Evolutionary conservation across 345 rosid species (phyloP).

Genomic region (Camelina sativa): DNA sequence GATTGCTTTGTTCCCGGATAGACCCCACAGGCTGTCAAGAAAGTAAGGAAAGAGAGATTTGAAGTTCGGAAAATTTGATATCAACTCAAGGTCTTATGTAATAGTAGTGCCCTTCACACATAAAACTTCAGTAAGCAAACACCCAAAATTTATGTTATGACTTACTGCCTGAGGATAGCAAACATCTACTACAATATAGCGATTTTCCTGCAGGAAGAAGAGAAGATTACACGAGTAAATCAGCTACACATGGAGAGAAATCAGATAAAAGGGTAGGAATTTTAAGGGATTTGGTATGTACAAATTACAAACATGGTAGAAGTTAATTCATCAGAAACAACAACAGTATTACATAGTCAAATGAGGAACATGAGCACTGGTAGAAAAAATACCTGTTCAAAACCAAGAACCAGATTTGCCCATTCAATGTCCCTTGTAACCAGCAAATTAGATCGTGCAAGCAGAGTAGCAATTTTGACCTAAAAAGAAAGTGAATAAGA

Average conservation of each 20-base stretch:
- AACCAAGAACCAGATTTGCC: slow-evolving; percentile 96
- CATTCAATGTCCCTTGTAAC: slow-evolving; percentile 97
- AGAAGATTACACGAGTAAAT: slow-evolving; percentile 1
- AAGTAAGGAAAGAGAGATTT: slow-evolving; percentile 10
- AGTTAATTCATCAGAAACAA: slow-evolving; percentile 3
- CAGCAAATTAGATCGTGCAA: slow-evolving; percentile 91
- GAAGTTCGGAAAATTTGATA: background rate
- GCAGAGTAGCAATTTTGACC: slow-evolving; percentile 76
- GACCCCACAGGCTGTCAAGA: slow-evolving; percentile 82
- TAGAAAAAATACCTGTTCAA: slow-evolving; percentile 72
- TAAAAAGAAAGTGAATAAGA: slow-evolving; percentile 34
- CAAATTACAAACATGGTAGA: background rate
- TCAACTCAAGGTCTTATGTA: slow-evolving; percentile 23
- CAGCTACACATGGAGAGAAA: slow-evolving; percentile 7
- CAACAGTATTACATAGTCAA: background rate
- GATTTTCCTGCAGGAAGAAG: slow-evolving; percentile 76
- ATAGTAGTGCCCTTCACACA: slow-evolving; percentile 2
- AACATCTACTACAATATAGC: slow-evolving; percentile 85
- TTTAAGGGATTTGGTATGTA: background rate
- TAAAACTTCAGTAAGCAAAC: background rate
- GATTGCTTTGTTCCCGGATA: slow-evolving; percentile 82
- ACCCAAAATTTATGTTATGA: slow-evolving; percentile 17
- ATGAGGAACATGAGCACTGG: slow-evolving; percentile 12
- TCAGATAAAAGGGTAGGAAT: background rate
- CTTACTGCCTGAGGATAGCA: slow-evolving; percentile 85